These are phyloP conservation scores for Cladosporium sp. DNA, from an alignment of 2,329 filamentous ascomycete genomes.

Conservation along the genomic window DNA sequence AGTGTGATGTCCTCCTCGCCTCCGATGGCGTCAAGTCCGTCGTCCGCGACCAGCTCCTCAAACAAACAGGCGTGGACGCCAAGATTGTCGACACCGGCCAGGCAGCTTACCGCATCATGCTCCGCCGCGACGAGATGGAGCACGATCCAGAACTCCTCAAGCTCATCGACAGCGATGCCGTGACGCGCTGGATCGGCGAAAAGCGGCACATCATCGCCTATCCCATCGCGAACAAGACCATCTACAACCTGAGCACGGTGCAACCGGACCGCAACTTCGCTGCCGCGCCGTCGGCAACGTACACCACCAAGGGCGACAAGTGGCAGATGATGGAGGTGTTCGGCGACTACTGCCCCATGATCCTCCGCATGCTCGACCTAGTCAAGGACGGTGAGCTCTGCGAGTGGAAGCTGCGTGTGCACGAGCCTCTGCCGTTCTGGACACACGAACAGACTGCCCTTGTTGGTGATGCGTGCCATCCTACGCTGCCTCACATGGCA, in stretches of 20 bases:
- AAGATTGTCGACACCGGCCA: conserved; percentile 64
- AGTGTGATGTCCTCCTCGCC: conserved; percentile 42
- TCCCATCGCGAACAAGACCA: conserved; percentile 59
- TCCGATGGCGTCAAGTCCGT: conserved; percentile 45
- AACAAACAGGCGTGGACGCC: conserved; percentile 44
- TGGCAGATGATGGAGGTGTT: conserved; percentile 55
- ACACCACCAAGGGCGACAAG: conserved; percentile 58
- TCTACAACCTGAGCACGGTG: conserved; percentile 61
- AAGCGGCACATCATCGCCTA: conserved; percentile 73
- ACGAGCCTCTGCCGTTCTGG: conserved; percentile 59
- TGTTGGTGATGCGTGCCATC: conserved; percentile 56
- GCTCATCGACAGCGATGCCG: conserved; percentile 61
- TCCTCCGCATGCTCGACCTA: conserved; percentile 54
- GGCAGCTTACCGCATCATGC: conserved; percentile 74
- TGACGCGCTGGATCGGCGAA: conserved; percentile 70
- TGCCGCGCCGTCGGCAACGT: conserved; percentile 52
- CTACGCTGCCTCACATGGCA: conserved; percentile 57
- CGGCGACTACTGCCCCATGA: conserved; percentile 54
- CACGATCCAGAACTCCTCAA: conserved; percentile 60
- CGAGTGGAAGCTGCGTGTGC: conserved; percentile 60
- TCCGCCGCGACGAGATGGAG: conserved; percentile 60
- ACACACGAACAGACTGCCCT: conserved; percentile 47
- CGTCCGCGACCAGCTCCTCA: conserved; percentile 48
- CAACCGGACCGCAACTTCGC: conserved; percentile 57
- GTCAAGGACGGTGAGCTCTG: conserved; percentile 60